Evolutionary conservation across 192 early-diverging fungal genomes (phyloP).

Genomic region (Tieghemiomyces parasiticus): DNA sequence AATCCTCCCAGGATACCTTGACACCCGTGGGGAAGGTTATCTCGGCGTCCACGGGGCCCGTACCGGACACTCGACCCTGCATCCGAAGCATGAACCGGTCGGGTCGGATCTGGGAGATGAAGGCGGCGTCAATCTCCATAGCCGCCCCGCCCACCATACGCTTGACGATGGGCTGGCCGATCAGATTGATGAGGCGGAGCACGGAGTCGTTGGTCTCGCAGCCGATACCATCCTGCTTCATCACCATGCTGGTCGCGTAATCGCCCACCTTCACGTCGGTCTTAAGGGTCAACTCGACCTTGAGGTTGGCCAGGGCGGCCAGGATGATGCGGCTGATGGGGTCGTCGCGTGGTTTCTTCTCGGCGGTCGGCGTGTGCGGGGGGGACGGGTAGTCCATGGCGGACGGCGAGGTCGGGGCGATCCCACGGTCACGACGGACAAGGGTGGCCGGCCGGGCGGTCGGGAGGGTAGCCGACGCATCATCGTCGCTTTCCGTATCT

Average conservation of each 20-base stretch:
- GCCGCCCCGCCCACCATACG: conserved; percentile 24
- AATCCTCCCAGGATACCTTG: conserved; percentile 18
- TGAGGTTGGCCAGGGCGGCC: conserved; percentile 27
- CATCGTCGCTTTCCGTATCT: too few species aligned
- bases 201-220: conserved; percentile 27
- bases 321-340: conserved; percentile 13
- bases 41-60: conserved; percentile 22
- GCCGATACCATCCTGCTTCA: conserved; percentile 22
- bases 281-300: conserved; percentile 26
- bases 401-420: too few species aligned
- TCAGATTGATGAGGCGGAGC: conserved; percentile 28
- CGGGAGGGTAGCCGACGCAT: too few species aligned
- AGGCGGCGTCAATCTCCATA: conserved; percentile 14
- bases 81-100: conserved; percentile 21
- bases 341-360: not conserved
- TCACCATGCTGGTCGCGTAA: conserved; percentile 24
- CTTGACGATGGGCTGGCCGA: conserved; percentile 42
- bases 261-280: conserved; percentile 31
- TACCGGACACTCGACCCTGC: conserved; percentile 19
- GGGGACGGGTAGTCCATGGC: not conserved
- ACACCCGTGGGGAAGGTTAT: conserved; percentile 23
- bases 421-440: too few species aligned
- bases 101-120: conserved; percentile 22
- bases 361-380: not conserved
- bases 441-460: too few species aligned